Evolutionary conservation across 1,284 basidiomycete genomes (phyloP).

Genomic region (Ganoderma lingzhi): DNA sequence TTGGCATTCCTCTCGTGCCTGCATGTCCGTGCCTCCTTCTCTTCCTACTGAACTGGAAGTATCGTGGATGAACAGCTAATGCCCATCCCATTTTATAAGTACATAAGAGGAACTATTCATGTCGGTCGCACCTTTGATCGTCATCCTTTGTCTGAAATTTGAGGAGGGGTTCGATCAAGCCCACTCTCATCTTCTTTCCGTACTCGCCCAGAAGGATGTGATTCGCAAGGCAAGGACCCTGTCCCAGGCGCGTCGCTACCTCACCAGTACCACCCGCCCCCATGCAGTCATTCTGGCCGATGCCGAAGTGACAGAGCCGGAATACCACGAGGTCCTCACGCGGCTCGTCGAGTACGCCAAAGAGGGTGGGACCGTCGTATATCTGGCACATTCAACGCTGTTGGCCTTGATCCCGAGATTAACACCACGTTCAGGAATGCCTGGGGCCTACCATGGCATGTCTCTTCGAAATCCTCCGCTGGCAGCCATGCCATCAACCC

Average conservation of each 20-base stretch:
- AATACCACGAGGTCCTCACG: slow-evolving; percentile 15
- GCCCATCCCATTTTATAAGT: background rate
- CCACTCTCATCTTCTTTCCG: background rate
- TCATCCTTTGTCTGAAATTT: slow-evolving; percentile 11
- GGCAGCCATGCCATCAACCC: slow-evolving; percentile 15
- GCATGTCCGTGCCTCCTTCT: background rate
- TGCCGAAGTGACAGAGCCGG: slow-evolving; percentile 5
- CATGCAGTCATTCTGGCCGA: slow-evolving; percentile 21
- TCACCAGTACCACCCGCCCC: slow-evolving; percentile 16
- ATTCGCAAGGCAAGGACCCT: background rate
- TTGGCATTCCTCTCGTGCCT: too few relatives aligned
- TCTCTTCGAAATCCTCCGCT: background rate
- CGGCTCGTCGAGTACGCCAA: slow-evolving; percentile 24
- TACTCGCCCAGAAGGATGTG: background rate
- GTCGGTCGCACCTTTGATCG: slow-evolving; percentile 14
- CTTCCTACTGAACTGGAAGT: background rate
- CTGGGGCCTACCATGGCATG: slow-evolving; percentile 26
- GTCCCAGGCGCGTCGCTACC: slow-evolving; percentile 11
- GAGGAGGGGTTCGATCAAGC: background rate
- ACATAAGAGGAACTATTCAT: background rate
- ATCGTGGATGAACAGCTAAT: too few relatives aligned
- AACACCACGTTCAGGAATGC: slow-evolving; percentile 21
- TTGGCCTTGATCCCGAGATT: background rate
- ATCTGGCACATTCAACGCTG: slow-evolving; percentile 24
- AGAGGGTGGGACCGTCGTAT: slow-evolving; percentile 27